A percentile compares a stretch with the other conserved stretches of the same genome.
Evolutionary conservation across 2,329 filamentous ascomycete species (phyloP).

Genomic region (Fusarium torulosum): DNA sequence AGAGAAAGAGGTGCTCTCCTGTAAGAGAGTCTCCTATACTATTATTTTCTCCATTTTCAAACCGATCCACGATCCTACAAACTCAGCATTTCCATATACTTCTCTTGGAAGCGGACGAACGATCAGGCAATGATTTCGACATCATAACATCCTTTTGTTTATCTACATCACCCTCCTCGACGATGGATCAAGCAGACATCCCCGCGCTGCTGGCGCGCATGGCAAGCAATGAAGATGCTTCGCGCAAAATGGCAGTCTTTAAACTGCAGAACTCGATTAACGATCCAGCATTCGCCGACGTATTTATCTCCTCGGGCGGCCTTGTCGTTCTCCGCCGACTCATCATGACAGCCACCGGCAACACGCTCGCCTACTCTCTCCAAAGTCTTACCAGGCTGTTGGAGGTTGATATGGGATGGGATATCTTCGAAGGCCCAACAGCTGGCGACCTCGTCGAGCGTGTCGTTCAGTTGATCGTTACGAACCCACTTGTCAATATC

Average conservation of each 20-base stretch:
- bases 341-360: conserved; percentile 87
- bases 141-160: conserved; percentile 21
- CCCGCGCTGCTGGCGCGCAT: conserved; percentile 73
- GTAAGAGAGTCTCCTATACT: conserved; percentile 35
- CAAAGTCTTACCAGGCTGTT: conserved; percentile 88
- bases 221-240: conserved; percentile 83
- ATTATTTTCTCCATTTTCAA: conserved; percentile 13
- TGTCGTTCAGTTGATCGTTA: conserved; percentile 93
- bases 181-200: conserved; percentile 75
- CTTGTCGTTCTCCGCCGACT: conserved; percentile 84
- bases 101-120: background rate
- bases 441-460: conserved; percentile 76
- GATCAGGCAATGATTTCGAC: conserved; percentile 36
- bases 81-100: background rate
- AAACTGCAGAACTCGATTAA: conserved; percentile 96
- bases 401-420: conserved; percentile 98
- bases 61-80: conserved; percentile 7
- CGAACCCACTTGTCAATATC: conserved; percentile 96
- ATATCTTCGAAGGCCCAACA: conserved; percentile 76
- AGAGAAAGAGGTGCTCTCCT: conserved; percentile 10
- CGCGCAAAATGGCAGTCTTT: conserved; percentile 98
- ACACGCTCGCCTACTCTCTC: conserved; percentile 94
- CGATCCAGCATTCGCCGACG: conserved; percentile 95
- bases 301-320: conserved; percentile 92
- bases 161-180: conserved; percentile 14